Base-by-base conservation (phyloP, 1,139 yeast genomes). In the Sugiyamaella xylanicola region DNA sequence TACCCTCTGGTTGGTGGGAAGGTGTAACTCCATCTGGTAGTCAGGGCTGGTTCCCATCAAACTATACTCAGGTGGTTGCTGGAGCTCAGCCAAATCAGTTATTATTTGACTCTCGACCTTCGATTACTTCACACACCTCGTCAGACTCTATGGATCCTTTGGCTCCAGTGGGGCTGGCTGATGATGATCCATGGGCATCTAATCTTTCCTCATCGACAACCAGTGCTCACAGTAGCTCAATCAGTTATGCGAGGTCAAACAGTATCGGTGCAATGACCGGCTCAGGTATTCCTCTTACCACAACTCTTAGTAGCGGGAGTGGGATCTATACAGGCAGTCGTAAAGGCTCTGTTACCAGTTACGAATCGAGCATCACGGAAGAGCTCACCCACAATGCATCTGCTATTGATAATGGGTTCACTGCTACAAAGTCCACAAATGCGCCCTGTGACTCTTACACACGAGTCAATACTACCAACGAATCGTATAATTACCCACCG, bases 1-100 rank as follows among this genome's bases (percentile, higher is more conserved):
- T 70, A 16, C 65, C 67, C 40, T 66, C 72, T 3, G 75, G 75
- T 15, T 72, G 74, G 74, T 72, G 74, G 74, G 72, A 71, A 53
- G 75, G 75, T 17, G 61, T 58, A 15, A 60, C 61, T 27, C 56
- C 63, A 20, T 53, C 57, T 25, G 68, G 68, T 42, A 58, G 57
- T 21, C 63, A 71, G 25, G 75, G 74, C 13, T 72, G 74, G 73
- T 72, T 72, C 57, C 74, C 74, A 16, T 65, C 69, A 29, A 68
- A 68, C 48, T 69, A 62, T 56, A 69, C 68, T 15, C 63, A 59
- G 51, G 56, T 59, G 20, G 56, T 65, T 20, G 59, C 55, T 19
- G 53, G 45, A 5, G 54, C 40, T 5, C 50, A 47, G n/a, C 51
- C 36, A 44, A 40, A 36, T 22, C 42, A 43, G 39, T 39, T 51